phyloP scores from a whole-genome alignment of 148 eudicot species.

The Vaccinium macrocarpon region DNA sequence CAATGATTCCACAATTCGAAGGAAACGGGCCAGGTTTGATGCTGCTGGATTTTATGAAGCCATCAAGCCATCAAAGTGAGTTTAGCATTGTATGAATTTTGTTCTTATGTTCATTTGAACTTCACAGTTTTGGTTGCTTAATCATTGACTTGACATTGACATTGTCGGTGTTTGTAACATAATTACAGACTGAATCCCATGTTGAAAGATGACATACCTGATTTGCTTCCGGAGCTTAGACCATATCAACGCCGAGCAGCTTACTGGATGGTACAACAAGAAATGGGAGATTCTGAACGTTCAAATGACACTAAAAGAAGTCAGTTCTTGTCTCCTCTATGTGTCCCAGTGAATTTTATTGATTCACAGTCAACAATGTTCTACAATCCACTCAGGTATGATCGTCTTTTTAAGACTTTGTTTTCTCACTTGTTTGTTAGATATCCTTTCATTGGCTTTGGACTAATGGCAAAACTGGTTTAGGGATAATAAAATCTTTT shows the following conservation, averaged over 20 bases:
- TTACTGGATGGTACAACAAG: slow-evolving; percentile 91
- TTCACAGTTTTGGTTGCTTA: slow-evolving; percentile 7
- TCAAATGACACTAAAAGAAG: slow-evolving; percentile 29
- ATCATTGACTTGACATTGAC: slow-evolving; percentile 9
- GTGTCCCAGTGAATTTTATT: slow-evolving; percentile 64
- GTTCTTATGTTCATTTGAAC: neutral
- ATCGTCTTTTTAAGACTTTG: neutral
- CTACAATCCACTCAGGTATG: slow-evolving; percentile 90
- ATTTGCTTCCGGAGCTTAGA: slow-evolving; percentile 83
- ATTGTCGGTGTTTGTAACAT: slow-evolving; percentile 11
- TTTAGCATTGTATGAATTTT: neutral
- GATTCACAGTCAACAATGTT: slow-evolving; percentile 67
- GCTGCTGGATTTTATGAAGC: slow-evolving; percentile 88
- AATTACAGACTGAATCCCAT: slow-evolving; percentile 58
- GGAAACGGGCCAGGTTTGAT: slow-evolving; percentile 55
- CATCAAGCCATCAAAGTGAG: slow-evolving; percentile 91
- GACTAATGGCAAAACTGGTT: neutral
- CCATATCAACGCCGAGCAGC: slow-evolving; percentile 98
- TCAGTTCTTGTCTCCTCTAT: slow-evolving; percentile 58
- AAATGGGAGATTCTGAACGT: slow-evolving; percentile 49
- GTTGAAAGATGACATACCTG: slow-evolving; percentile 67
- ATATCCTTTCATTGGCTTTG: neutral
- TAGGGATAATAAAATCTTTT: neutral
- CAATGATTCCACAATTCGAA: slow-evolving; percentile 21
- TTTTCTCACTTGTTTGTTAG: neutral